phyloP scores from a whole-genome alignment of 2,329 filamentous ascomycete species.

The Claviceps sp. region DNA sequence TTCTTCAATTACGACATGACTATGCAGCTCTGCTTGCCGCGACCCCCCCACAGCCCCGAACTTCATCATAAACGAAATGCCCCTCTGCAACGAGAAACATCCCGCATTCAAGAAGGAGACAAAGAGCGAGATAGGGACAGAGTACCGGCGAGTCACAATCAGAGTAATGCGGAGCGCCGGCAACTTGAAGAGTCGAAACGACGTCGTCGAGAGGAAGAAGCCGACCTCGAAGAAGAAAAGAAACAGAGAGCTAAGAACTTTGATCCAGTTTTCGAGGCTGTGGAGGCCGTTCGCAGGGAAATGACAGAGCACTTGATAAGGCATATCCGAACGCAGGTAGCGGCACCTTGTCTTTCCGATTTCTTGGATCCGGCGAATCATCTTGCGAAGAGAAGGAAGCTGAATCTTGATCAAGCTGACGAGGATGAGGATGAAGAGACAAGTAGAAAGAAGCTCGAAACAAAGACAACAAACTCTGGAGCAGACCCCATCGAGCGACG shows the following conservation, averaged over 20 bases:
- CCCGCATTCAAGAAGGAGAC: conserved; percentile 1
- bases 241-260: conserved; percentile 73
- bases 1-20: conserved; percentile 88
- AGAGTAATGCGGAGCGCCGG: conserved; percentile 20
- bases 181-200: conserved; percentile 54
- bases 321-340: conserved; percentile 80
- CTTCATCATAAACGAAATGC: conserved; percentile 20
- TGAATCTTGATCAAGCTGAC: conserved; percentile 62
- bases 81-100: conserved; percentile 19
- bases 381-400: conserved; percentile 60
- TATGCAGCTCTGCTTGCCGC: conserved; percentile 57
- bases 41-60: conserved; percentile 12
- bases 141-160: conserved; percentile 4
- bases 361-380: conserved; percentile 76
- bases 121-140: conserved; percentile 1
- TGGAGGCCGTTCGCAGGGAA: conserved; percentile 66
- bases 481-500: conserved; percentile 48
- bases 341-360: conserved; percentile 64
- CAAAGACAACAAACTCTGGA: conserved; percentile 53
- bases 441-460: conserved; percentile 46
- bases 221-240: conserved; percentile 83
- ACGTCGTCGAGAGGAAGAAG: conserved; percentile 57
- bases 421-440: conserved; percentile 39
- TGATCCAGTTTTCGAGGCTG: conserved; percentile 77
- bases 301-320: conserved; percentile 76